Conservation (phyloP, 768 basidiomycete species). For the Suillus weaverae region DNA sequence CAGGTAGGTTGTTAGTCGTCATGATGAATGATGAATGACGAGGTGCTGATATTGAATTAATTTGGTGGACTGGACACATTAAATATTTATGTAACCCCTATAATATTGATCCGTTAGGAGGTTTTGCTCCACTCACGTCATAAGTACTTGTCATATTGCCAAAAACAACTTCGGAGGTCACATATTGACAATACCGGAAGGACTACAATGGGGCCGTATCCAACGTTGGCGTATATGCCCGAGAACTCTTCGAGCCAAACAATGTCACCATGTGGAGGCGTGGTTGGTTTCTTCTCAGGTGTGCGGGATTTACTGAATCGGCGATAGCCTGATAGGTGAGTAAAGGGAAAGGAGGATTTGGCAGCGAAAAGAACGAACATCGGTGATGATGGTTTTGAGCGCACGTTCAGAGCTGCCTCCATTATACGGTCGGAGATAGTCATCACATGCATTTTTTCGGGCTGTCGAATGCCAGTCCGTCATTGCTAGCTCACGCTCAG, state of each 20-base stretch:
- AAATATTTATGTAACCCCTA: too few species aligned
- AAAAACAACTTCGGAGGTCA: slow-evolving; percentile 33
- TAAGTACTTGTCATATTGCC: slow-evolving; percentile 9
- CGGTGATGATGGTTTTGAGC: background rate
- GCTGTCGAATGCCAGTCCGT: slow-evolving; percentile 26
- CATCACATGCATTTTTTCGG: slow-evolving; percentile 10
- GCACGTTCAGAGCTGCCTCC: slow-evolving; percentile 22
- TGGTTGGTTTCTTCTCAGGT: background rate
- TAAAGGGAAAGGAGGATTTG: background rate
- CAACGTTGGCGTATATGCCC: slow-evolving; percentile 38
- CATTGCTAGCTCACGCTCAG: slow-evolving; percentile 28
- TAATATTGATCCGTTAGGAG: too few species aligned
- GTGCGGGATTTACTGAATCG: background rate
- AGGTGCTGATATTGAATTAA: too few species aligned
- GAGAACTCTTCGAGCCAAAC: slow-evolving; percentile 20
- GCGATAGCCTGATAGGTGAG: background rate
- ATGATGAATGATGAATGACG: slow-evolving; percentile 4
- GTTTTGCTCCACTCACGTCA: too few species aligned
- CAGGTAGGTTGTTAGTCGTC: too few species aligned
- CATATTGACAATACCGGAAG: slow-evolving; percentile 22
- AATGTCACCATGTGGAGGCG: background rate
- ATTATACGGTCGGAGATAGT: slow-evolving; percentile 21
- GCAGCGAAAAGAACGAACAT: slow-evolving; percentile 10
- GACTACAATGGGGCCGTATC: slow-evolving; percentile 38
- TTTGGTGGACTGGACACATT: too few species aligned